These are phyloP conservation scores for Tylopilus sp. DNA, from an alignment of 768 basidiomycete species.

Conservation along the genomic window DNA sequence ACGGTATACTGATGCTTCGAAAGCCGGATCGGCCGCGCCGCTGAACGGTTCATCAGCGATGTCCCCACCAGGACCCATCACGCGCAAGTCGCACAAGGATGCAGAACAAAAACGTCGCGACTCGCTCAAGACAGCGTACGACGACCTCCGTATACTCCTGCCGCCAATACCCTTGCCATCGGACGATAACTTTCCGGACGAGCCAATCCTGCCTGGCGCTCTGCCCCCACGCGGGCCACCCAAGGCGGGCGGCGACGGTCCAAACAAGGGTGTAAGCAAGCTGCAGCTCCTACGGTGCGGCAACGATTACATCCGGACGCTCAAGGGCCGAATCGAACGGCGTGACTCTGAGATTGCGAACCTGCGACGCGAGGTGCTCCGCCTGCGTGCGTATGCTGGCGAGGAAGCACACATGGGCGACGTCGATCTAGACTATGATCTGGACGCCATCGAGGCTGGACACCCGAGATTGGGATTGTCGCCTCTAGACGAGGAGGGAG, in stretches of 20 bases:
- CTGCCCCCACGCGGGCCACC: constrained; percentile 89
- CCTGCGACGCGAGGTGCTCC: constrained; percentile 63
- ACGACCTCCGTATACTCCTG: constrained; percentile 75
- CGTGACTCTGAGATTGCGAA: constrained; percentile 73
- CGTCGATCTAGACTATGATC: constrained; percentile 28
- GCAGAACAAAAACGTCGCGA: constrained; percentile 98
- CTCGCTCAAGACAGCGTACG: constrained; percentile 91
- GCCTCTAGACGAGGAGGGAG: constrained; percentile 32
- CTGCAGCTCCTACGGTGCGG: constrained; percentile 87
- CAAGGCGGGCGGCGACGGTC: constrained; percentile 81
- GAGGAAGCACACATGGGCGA: constrained; percentile 21
- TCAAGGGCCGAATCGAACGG: constrained; percentile 75
- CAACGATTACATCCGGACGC: constrained; percentile 79
- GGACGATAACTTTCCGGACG: constrained; percentile 66
- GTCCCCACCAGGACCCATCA: constrained; percentile 41
- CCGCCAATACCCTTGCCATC: constrained; percentile 86
- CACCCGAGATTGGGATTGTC: constrained; percentile 19
- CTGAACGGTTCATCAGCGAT: constrained; percentile 24
- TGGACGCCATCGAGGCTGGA: constrained; percentile 28
- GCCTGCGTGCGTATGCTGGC: constrained; percentile 44
- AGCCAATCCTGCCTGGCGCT: constrained; percentile 80
- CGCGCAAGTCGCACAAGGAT: constrained; percentile 88
- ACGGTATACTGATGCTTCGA: constrained; percentile 2
- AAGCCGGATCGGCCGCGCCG: constrained; percentile 34
- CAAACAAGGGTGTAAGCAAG: constrained; percentile 93